A percentile compares a stretch with the other conserved stretches of the same genome.
Evolutionary conservation across 176 grass and related monocot species (phyloP).

Genomic region (Oryza meyeriana): DNA sequence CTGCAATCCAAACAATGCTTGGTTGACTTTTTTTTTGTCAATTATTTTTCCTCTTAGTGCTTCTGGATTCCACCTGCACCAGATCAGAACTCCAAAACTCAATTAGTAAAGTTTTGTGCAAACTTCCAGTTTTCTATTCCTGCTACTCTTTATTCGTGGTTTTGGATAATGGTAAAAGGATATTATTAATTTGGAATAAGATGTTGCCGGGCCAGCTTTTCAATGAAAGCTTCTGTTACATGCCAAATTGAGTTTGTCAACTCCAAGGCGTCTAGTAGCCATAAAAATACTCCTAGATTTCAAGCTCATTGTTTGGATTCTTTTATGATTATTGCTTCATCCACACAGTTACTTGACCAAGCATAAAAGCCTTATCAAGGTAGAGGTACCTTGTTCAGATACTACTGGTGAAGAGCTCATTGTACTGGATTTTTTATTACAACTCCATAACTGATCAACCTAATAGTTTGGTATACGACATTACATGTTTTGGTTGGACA

Average conservation of each 20-base stretch:
- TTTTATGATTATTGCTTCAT: conserved; percentile 43
- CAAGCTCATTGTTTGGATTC: conserved; percentile 32
- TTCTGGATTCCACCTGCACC: conserved; percentile 30
- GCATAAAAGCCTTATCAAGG: conserved; percentile 2
- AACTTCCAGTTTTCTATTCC: conserved; percentile 1
- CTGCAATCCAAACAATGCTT: background rate
- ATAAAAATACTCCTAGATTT: conserved; percentile 22
- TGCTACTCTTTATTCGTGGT: background rate
- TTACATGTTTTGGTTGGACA: background rate
- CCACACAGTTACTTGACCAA: conserved; percentile 21
- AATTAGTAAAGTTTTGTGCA: conserved; percentile 2
- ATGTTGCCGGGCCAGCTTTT: conserved; percentile 14
- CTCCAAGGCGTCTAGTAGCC: conserved; percentile 35
- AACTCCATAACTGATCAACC: background rate
- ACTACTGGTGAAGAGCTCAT: background rate
- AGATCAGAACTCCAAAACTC: conserved; percentile 18
- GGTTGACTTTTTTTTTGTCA: conserved; percentile 27
- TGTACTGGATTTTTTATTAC: background rate
- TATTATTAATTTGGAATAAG: background rate
- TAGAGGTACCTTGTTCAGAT: background rate
- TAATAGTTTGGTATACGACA: background rate
- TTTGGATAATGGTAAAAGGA: conserved; percentile 12
- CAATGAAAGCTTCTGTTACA: conserved; percentile 12
- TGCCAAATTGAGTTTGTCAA: conserved; percentile 52
- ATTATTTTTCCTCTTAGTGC: conserved; percentile 4